Percentiles rank a stretch among this genome's conserved stretches.
phyloP scores from a whole-genome alignment of 2,329 filamentous ascomycete species.

The Penicillium sp. region DNA sequence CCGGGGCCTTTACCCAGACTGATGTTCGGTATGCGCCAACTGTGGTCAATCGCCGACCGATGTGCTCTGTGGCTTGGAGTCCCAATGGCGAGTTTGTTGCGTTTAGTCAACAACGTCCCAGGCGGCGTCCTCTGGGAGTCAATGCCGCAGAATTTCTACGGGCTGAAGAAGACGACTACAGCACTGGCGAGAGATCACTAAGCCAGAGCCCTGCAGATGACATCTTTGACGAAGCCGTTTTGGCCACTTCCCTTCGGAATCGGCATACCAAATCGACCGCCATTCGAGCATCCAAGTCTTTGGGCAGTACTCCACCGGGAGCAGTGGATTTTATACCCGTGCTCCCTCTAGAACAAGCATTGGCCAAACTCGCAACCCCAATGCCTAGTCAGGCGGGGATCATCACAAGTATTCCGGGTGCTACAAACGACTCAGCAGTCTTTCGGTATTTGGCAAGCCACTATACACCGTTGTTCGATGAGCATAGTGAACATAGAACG shows the following conservation, averaged over 20 bases:
- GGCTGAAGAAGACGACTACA: slow-evolving; percentile 43
- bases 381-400: slow-evolving; percentile 50
- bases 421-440: slow-evolving; percentile 41
- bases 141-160: slow-evolving; percentile 45
- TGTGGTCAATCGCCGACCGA: slow-evolving; percentile 57
- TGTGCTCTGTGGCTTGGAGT: slow-evolving; percentile 59
- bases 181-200: slow-evolving; percentile 49
- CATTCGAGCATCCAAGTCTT: slow-evolving; percentile 53
- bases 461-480: slow-evolving; percentile 43
- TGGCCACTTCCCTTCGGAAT: slow-evolving; percentile 51
- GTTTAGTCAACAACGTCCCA: slow-evolving; percentile 54
- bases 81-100: slow-evolving; percentile 58
- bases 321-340: slow-evolving; percentile 49
- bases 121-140: slow-evolving; percentile 43
- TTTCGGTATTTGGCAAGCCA: slow-evolving; percentile 47
- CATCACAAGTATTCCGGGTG: slow-evolving; percentile 51
- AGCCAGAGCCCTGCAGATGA: slow-evolving; percentile 58
- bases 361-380: slow-evolving; percentile 45
- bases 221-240: slow-evolving; percentile 55
- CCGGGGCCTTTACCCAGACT: slow-evolving; percentile 62
- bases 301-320: slow-evolving; percentile 55
- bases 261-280: slow-evolving; percentile 49
- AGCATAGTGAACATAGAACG: slow-evolving; percentile 22
- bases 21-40: slow-evolving; percentile 62
- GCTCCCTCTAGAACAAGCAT: slow-evolving; percentile 52